Percentiles rank a stretch among this genome's conserved stretches.
phyloP scores from a whole-genome alignment of 768 basidiomycete species.

The Naganishia friedmannii region DNA sequence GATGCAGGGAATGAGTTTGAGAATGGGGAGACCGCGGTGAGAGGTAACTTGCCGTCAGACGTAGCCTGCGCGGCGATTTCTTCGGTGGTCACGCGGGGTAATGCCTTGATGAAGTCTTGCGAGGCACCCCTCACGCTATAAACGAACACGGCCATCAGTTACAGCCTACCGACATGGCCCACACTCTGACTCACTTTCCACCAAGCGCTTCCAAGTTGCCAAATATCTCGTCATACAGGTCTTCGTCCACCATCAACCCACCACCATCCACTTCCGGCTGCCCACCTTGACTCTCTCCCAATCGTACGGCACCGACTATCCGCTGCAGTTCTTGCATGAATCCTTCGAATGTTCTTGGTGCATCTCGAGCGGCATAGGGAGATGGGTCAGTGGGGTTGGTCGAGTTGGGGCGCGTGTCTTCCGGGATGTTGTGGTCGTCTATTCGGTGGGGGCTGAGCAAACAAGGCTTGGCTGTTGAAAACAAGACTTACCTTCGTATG shows the following conservation, averaged over 20 bases:
- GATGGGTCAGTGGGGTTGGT: slow-evolving; percentile 9
- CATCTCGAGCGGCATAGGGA: slow-evolving; percentile 21
- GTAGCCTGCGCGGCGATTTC: not conserved
- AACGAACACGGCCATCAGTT: not conserved
- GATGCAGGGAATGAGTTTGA: not conserved
- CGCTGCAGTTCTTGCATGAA: slow-evolving; percentile 24
- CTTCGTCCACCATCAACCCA: slow-evolving; percentile 25
- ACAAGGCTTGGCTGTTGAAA: not conserved
- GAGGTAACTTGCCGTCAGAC: not conserved
- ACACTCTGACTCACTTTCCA: slow-evolving; percentile 13
- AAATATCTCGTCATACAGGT: slow-evolving; percentile 27
- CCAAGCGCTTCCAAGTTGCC: slow-evolving; percentile 16
- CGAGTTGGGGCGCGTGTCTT: not conserved
- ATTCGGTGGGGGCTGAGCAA: not conserved
- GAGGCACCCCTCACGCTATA: slow-evolving; percentile 24
- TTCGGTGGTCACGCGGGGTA: slow-evolving; percentile 17
- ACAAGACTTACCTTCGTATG: not conserved
- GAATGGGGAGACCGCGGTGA: not conserved
- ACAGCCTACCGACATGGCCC: not conserved
- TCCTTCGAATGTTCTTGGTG: slow-evolving; percentile 25
- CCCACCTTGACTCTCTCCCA: not conserved
- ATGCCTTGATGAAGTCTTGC: slow-evolving; percentile 20
- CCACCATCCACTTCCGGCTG: slow-evolving; percentile 8
- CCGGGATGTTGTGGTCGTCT: slow-evolving; percentile 26
- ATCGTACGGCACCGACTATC: slow-evolving; percentile 17